phyloP scores from a whole-genome alignment of 129 eudicot genomes.

The Silybum marianum region DNA sequence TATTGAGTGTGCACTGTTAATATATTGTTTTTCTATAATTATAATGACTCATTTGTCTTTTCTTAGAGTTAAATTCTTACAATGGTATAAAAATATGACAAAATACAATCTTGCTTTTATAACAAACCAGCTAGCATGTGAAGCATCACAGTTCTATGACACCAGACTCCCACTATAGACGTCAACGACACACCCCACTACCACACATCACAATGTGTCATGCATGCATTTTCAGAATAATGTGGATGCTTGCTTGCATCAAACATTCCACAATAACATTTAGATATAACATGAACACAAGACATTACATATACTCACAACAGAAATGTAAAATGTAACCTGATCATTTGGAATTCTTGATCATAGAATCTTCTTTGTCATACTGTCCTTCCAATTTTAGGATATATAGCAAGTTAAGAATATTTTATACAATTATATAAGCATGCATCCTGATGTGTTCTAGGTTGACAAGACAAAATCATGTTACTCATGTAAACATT shows the following conservation, averaged over 20 bases:
- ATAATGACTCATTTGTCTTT: neutral
- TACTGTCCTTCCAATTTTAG: neutral
- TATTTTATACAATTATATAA: too few relatives aligned
- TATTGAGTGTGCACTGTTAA: too few relatives aligned
- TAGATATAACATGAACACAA: neutral
- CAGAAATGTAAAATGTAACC: neutral
- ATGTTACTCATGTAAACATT: neutral
- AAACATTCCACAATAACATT: neutral
- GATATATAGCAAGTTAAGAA: neutral
- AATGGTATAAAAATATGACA: too few relatives aligned
- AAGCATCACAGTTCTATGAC: neutral
- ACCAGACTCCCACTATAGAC: neutral
- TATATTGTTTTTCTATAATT: too few relatives aligned
- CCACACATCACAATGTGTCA: too few relatives aligned
- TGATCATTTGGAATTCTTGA: neutral
- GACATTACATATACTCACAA: too few relatives aligned
- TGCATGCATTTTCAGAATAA: too few relatives aligned
- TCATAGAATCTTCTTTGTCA: too few relatives aligned
- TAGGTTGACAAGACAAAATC: neutral
- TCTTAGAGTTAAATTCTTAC: too few relatives aligned
- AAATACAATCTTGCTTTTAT: too few relatives aligned
- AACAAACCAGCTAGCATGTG: too few relatives aligned
- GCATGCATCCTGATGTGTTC: neutral
- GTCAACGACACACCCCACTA: neutral
- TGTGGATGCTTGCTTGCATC: neutral